Conservation (phyloP, 164 flowering plant species). For the Vitis rupestris region DNA sequence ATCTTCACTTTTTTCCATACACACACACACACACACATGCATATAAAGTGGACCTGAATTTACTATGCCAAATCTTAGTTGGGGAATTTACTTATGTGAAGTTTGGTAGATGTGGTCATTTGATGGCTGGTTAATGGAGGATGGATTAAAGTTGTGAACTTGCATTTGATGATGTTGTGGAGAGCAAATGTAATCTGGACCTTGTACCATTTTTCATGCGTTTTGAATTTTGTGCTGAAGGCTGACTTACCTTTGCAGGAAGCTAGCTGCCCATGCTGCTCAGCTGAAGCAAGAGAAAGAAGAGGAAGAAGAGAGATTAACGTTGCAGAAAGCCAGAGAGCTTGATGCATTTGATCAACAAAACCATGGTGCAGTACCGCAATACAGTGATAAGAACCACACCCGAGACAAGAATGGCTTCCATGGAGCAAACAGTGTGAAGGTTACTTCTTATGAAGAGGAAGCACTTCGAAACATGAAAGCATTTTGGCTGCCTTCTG, state of each 20-base stretch:
- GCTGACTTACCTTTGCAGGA: conserved; percentile 41
- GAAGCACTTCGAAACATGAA: conserved; percentile 95
- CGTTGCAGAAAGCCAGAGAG: conserved; percentile 83
- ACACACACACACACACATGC: too few species aligned
- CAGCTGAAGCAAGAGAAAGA: conserved; percentile 85
- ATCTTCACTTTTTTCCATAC: too few species aligned
- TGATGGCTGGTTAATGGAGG: too few species aligned
- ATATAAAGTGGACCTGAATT: too few species aligned
- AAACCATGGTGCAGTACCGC: conserved; percentile 93
- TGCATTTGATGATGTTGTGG: too few species aligned
- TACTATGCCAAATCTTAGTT: too few species aligned
- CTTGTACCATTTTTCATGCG: background rate
- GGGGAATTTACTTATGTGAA: too few species aligned
- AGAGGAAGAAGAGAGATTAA: conserved; percentile 75
- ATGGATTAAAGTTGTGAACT: too few species aligned
- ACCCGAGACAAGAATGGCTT: conserved; percentile 80
- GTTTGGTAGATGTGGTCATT: too few species aligned
- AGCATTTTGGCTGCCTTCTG: conserved; percentile 99
- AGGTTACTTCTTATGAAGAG: conserved; percentile 85
- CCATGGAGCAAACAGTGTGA: conserved; percentile 99
- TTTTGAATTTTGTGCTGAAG: background rate
- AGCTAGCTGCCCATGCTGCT: conserved; percentile 68
- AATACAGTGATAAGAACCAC: conserved; percentile 65
- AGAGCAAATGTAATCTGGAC: too few species aligned
- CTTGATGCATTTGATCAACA: conserved; percentile 95